Evolutionary conservation across 331 rosid genomes (phyloP).

Genomic region (Malus hybrid): DNA sequence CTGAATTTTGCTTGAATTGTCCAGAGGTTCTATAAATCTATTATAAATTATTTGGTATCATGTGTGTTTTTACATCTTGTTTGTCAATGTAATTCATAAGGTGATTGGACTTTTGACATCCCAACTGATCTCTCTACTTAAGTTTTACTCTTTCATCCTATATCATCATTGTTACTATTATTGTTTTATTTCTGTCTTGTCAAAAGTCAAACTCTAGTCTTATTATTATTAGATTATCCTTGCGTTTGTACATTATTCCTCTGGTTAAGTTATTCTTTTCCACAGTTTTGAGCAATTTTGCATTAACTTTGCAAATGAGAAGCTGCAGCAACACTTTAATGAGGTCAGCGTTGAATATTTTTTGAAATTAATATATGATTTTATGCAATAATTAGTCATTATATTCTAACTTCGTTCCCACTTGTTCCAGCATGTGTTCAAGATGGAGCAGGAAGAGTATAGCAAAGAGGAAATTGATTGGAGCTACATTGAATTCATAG

Average conservation of each 20-base stretch:
- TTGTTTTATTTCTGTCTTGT: background rate
- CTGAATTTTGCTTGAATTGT: background rate
- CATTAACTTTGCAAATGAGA: slow-evolving; percentile 97
- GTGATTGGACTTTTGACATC: background rate
- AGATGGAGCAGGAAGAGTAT: slow-evolving; percentile 99
- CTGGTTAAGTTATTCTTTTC: slow-evolving; percentile 18
- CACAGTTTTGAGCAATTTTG: slow-evolving; percentile 98
- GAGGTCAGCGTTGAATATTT: slow-evolving; percentile 45
- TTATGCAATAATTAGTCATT: background rate
- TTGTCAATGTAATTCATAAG: background rate
- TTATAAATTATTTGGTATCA: background rate
- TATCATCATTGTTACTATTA: background rate
- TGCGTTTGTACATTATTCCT: slow-evolving; percentile 2
- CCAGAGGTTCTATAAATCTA: background rate
- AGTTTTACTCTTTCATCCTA: background rate
- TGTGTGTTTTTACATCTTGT: background rate
- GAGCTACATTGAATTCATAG: slow-evolving; percentile 98
- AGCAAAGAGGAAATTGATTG: slow-evolving; percentile 92
- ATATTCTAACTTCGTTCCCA: slow-evolving; percentile 1
- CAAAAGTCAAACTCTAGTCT: background rate
- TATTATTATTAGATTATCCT: background rate
- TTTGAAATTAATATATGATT: background rate
- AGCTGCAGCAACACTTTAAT: slow-evolving; percentile 97
- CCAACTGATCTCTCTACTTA: background rate
- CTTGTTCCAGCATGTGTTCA: slow-evolving; percentile 88